phyloP scores from a whole-genome alignment of 2,329 filamentous ascomycete species.

The Trichoderma simmonsii region DNA sequence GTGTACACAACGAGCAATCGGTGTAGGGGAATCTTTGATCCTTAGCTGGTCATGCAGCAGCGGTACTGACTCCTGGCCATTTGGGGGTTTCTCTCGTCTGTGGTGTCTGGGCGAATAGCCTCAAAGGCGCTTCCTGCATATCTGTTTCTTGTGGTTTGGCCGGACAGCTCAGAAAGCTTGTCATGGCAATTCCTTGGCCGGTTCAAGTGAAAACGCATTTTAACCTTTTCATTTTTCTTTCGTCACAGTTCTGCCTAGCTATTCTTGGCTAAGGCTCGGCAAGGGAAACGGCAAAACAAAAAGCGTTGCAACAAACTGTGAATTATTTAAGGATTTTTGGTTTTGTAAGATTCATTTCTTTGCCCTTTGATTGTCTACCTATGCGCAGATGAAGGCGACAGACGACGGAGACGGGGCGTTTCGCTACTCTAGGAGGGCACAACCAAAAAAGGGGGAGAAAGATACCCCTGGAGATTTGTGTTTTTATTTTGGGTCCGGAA shows the following conservation, averaged over 20 bases:
- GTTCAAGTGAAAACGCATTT: constrained; percentile 1
- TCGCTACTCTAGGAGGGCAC: constrained; percentile 10
- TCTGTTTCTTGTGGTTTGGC: neutral
- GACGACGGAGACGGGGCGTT: constrained; percentile 14
- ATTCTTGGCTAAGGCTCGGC: constrained; percentile 13
- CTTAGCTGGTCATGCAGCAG: neutral
- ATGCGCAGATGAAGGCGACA: constrained; percentile 17
- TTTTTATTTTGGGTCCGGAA: constrained; percentile 9
- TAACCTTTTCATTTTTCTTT: neutral
- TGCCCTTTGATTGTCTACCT: constrained; percentile 10
- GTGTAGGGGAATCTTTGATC: neutral
- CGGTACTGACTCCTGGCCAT: neutral
- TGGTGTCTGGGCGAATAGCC: neutral
- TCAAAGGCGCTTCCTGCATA: neutral
- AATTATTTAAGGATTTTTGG: constrained; percentile 18
- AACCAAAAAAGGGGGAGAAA: neutral
- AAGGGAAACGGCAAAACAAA: constrained; percentile 17
- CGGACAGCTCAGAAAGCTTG: neutral
- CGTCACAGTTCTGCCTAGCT: constrained; percentile 18
- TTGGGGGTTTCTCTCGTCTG: neutral
- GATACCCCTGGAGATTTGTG: constrained; percentile 5
- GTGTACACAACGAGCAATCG: constrained; percentile 11
- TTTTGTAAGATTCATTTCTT: constrained; percentile 15
- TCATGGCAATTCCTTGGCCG: constrained; percentile 12
- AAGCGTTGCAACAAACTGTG: constrained; percentile 16